Base-by-base conservation (phyloP, 106 monocot species). In the Platanthera zijinensis region DNA sequence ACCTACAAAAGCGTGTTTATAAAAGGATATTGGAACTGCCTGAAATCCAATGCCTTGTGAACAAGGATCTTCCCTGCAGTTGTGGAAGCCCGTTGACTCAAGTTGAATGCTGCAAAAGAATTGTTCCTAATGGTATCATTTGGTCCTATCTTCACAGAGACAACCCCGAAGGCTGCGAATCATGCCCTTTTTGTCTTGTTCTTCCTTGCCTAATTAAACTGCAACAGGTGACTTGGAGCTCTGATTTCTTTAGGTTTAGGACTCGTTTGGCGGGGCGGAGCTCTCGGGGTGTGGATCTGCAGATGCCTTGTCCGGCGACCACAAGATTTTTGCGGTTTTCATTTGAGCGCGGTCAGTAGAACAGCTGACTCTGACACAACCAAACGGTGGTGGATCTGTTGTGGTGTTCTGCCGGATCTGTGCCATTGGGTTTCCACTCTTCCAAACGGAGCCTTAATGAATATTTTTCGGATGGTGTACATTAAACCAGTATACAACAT, bases 71-170 rank as follows among this genome's bases (percentile, higher is more conserved):
- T 21, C 89, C 91, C 25, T 97, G 96, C 80, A 83, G 83, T 67
- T 97, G 96, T 86, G 96, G 96, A 7, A 93, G 93, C 79, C 93
- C 93, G 50, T 79, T 97, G 73, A 74, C 86, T 70, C 96, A 94
- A 82, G 93, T 86, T 59, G 89, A 97, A 71, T 97, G 94, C 52
- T 97, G 96, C 86, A 87, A 88, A 39, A 85, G 84, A 69, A 91
- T 52, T 80, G 86, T 87, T 73, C 93, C 93, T 32, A 64, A 82
- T 84, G 96, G 96, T 19, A 85, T 94, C 50, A 91, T 97, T 78
- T 97, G 96, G 96, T 89, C 91, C 28, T 97, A 89, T 88, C 89
- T 97, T 81, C 96, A 97, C 79, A 89, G 75, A 77, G 91, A 89
- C 47, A 91, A 87, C 22, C 89, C 96, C 75, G 87, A 97, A 68